Conservation (phyloP, 2,329 filamentous ascomycete genomes). For the Cladophialophora immunda region DNA sequence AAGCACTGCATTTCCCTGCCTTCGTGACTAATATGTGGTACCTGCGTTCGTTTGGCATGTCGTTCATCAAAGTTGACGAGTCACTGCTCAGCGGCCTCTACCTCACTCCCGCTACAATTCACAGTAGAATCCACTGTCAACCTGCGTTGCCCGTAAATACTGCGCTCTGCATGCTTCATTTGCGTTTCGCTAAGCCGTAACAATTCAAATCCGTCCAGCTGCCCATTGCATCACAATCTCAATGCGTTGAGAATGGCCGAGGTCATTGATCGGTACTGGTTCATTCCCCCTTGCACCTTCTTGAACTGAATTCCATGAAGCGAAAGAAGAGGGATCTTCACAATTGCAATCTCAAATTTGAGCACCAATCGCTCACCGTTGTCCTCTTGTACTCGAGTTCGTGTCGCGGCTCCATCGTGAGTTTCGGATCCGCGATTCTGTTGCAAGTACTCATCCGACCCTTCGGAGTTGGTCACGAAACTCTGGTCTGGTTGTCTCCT, state of each 20-base stretch:
- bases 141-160: not conserved
- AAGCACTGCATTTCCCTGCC: constrained; percentile 4
- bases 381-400: constrained; percentile 89
- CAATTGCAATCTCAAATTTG: constrained; percentile 94
- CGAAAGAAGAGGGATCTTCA: constrained; percentile 92
- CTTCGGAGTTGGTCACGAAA: constrained; percentile 84
- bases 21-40: not conserved
- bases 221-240: constrained; percentile 65
- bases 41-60: constrained; percentile 1
- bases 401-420: constrained; percentile 81
- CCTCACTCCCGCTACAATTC: constrained; percentile 1
- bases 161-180: constrained; percentile 14
- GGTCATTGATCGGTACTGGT: constrained; percentile 99
- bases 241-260: constrained; percentile 91
- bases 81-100: constrained; percentile 16
- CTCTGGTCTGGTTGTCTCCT: constrained; percentile 69
- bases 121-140: constrained; percentile 6
- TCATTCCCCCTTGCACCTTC: constrained; percentile 91
- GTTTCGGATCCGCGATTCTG: constrained; percentile 56
- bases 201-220: constrained; percentile 10
- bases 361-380: constrained; percentile 83
- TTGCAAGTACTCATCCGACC: constrained; percentile 77
- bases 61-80: constrained; percentile 2
- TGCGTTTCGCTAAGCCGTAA: constrained; percentile 7
- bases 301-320: constrained; percentile 98